These are phyloP conservation scores for Euphorbia lathyris DNA, from an alignment of 345 rosid genomes.

Conservation along the genomic window DNA sequence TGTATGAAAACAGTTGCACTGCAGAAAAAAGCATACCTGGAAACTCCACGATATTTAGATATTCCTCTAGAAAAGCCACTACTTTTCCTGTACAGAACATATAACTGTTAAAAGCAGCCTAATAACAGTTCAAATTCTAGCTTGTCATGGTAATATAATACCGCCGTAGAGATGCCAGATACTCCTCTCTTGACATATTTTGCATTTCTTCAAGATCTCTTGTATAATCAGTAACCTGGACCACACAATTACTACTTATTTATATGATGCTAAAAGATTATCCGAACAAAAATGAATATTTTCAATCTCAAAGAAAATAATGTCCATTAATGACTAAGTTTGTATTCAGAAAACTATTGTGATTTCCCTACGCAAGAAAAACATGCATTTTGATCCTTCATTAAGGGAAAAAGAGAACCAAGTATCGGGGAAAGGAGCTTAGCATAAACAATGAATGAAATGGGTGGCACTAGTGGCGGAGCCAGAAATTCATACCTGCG, in stretches of 20 bases:
- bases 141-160: conserved; percentile 30
- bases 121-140: conserved; percentile 1
- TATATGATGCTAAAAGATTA: conserved; percentile 1
- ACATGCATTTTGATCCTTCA: neutral
- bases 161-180: conserved; percentile 95
- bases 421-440: neutral
- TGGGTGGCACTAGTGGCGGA: too few relatives aligned
- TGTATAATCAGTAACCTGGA: conserved; percentile 81
- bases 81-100: conserved; percentile 74
- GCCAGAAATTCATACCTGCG: too few relatives aligned
- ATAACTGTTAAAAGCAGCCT: conserved; percentile 27
- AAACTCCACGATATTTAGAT: conserved; percentile 88
- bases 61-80: conserved; percentile 96
- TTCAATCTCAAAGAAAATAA: neutral
- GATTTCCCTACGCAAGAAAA: too few relatives aligned
- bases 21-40: conserved; percentile 48
- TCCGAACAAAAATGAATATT: neutral
- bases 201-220: conserved; percentile 99
- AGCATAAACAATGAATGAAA: neutral
- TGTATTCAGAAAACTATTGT: neutral
- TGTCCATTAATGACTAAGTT: neutral
- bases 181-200: conserved; percentile 89
- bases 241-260: conserved; percentile 9
- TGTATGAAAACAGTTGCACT: neutral
- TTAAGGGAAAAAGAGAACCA: neutral